A percentile compares a stretch with the other conserved stretches of the same genome.
phyloP scores from a whole-genome alignment of 345 rosid genomes.

The Hevea brasiliensis region DNA sequence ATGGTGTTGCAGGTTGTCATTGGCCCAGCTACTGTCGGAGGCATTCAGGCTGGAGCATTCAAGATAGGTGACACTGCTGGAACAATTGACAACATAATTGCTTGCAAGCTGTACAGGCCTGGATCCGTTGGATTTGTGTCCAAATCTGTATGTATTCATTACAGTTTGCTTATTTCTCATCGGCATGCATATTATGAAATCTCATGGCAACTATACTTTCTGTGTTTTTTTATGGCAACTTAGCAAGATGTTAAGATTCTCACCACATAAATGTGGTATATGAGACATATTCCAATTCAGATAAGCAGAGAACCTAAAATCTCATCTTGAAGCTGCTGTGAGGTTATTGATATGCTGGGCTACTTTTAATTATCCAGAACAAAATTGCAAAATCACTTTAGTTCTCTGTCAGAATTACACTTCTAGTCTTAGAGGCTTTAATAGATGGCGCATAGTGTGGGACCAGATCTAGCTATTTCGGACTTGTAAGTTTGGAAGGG shows the following conservation, averaged over 20 bases:
- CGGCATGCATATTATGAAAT: not conserved
- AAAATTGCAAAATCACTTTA: not conserved
- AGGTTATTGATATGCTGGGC: not conserved
- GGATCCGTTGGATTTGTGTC: conserved; percentile 99
- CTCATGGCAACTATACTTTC: not conserved
- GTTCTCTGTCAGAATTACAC: not conserved
- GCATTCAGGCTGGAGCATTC: conserved; percentile 97
- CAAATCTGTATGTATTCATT: conserved; percentile 71
- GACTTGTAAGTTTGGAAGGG: not conserved
- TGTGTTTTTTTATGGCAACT: not conserved
- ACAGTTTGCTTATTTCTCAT: conserved; percentile 7
- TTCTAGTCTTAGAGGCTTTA: not conserved
- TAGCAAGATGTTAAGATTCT: not conserved
- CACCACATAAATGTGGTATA: not conserved
- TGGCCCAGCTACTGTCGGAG: conserved; percentile 99
- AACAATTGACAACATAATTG: conserved; percentile 86
- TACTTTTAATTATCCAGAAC: not conserved
- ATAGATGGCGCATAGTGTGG: not conserved
- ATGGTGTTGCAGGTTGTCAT: conserved; percentile 74
- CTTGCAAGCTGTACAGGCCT: conserved; percentile 93
- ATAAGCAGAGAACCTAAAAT: not conserved
- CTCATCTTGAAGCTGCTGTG: not conserved
- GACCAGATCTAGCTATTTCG: not conserved
- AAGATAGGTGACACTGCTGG: conserved; percentile 99
- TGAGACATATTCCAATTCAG: not conserved